A percentile compares a stretch with the other conserved stretches of the same genome.
phyloP scores from a whole-genome alignment of 23 red algal genomes.

The Gracilaria vermiculophylla region DNA sequence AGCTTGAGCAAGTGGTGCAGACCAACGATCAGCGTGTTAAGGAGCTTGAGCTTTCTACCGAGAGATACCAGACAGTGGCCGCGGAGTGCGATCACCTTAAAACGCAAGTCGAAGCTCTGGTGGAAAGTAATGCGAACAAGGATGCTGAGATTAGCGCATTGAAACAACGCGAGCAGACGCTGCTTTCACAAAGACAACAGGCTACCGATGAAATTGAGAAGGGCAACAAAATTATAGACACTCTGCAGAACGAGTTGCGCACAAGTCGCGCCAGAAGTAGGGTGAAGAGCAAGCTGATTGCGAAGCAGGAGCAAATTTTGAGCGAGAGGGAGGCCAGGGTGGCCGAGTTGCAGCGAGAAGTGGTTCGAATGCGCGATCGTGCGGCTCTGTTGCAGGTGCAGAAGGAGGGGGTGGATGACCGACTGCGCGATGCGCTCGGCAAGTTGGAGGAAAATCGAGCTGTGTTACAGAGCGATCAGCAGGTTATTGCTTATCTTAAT shows the following conservation, averaged over 20 bases:
- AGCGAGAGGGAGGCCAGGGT: neutral
- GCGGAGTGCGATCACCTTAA: neutral
- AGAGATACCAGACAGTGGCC: neutral
- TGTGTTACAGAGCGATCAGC: constrained; percentile 30
- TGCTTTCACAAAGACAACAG: neutral
- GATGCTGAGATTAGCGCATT: neutral
- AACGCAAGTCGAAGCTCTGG: neutral
- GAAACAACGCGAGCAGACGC: neutral
- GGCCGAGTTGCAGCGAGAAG: constrained; percentile 26
- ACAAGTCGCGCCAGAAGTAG: neutral
- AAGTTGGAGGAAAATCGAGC: constrained; percentile 57
- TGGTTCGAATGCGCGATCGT: constrained; percentile 21
- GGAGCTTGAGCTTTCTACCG: neutral
- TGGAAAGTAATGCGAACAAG: neutral
- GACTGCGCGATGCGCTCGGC: constrained; percentile 1
- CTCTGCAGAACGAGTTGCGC: constrained; percentile 14
- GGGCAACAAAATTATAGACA: constrained; percentile 14
- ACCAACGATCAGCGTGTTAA: neutral
- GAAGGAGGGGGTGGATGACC: constrained; percentile 40
- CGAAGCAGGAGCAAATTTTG: constrained; percentile 35
- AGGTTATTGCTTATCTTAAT: constrained; percentile 61
- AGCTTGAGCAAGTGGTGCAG: neutral
- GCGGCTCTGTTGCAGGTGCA: constrained; percentile 45
- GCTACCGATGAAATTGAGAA: neutral
- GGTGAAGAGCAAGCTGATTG: constrained; percentile 25